phyloP scores from a whole-genome alignment of 2,329 filamentous ascomycete species.

The Diplodia intermedia region DNA sequence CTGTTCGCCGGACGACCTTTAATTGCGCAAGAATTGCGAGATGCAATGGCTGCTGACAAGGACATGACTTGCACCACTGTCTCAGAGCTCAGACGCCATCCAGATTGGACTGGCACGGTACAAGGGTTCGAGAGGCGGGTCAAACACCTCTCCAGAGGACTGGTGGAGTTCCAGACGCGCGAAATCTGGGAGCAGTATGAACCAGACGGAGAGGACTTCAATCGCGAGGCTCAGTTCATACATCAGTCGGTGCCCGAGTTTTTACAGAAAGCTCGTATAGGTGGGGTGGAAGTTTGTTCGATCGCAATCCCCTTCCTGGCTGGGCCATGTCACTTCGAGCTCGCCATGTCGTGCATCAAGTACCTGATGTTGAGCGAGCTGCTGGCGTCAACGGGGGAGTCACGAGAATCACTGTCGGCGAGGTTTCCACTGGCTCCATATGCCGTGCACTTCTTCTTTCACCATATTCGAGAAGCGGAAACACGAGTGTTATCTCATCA shows the following conservation, averaged over 20 bases:
- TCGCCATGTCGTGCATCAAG: not conserved
- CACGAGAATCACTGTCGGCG: not conserved
- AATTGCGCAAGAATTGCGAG: slow-evolving; percentile 35
- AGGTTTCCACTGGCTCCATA: not conserved
- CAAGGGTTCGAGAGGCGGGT: slow-evolving; percentile 33
- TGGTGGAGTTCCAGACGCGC: slow-evolving; percentile 34
- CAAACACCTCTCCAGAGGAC: slow-evolving; percentile 34
- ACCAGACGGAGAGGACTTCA: slow-evolving; percentile 32
- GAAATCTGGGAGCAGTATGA: slow-evolving; percentile 35
- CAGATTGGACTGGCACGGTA: not conserved
- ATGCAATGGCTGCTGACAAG: slow-evolving; percentile 34
- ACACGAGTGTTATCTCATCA: not conserved
- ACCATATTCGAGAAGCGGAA: not conserved
- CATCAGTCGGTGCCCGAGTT: slow-evolving; percentile 37
- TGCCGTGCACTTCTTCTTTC: not conserved
- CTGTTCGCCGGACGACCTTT: slow-evolving; percentile 10
- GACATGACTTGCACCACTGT: slow-evolving; percentile 27
- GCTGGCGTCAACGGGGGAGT: not conserved
- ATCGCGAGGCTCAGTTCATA: slow-evolving; percentile 36
- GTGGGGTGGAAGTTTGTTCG: not conserved
- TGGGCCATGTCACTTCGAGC: not conserved
- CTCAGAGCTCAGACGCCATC: not conserved
- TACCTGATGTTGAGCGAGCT: not conserved
- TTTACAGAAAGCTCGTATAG: slow-evolving; percentile 32
- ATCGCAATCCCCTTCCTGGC: not conserved